Percentiles rank a stretch among this genome's conserved stretches.
phyloP scores from a whole-genome alignment of 352 stramenopile genomes.

The Pythium brachiatum region DNA sequence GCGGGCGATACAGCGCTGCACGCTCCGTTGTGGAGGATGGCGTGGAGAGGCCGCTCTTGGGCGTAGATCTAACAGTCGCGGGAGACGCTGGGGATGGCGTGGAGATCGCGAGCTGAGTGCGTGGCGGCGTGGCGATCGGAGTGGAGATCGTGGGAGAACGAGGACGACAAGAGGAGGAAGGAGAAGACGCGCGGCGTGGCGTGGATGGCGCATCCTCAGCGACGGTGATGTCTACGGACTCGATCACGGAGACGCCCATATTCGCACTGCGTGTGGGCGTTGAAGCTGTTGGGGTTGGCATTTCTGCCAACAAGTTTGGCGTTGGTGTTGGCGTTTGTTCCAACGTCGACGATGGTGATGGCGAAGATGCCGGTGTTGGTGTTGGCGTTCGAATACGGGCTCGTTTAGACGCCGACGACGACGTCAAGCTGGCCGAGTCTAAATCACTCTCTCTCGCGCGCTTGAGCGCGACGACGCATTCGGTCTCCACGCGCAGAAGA shows the following conservation, averaged over 20 bases:
- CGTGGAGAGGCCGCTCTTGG: background rate
- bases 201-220: background rate
- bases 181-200: background rate
- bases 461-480: constrained; percentile 8
- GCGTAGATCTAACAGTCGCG: background rate
- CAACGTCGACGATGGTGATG: background rate
- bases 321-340: background rate
- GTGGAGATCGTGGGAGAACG: background rate
- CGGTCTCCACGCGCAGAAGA: background rate
- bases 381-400: background rate
- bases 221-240: constrained; percentile 12
- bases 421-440: background rate
- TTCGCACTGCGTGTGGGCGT: no score
- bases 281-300: background rate
- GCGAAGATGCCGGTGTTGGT: background rate
- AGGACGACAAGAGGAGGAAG: background rate
- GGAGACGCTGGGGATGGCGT: background rate
- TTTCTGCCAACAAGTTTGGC: background rate
- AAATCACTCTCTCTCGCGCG: constrained; percentile 1
- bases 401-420: constrained; percentile 1
- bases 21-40: background rate
- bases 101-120: background rate
- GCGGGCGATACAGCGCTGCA: background rate
- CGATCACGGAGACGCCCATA: background rate
- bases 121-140: background rate